Conservation (phyloP, 257 asterid species). For the Nicotiana undulata region DNA sequence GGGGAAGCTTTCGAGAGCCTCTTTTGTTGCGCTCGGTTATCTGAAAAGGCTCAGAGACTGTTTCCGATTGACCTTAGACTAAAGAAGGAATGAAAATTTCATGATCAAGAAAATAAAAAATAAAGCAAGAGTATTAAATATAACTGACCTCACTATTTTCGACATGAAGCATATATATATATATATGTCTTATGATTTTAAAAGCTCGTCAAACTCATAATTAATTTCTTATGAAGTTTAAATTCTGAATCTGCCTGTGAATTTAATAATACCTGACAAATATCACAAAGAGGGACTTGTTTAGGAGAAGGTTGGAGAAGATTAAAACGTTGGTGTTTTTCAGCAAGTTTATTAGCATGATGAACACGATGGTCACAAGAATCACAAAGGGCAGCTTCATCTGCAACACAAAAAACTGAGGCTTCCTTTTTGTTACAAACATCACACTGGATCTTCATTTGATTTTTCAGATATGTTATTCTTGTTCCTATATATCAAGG, state of each 20-base stretch:
- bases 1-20: too few species aligned
- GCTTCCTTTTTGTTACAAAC: constrained; percentile 73
- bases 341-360: constrained; percentile 92
- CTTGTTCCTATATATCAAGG: not conserved
- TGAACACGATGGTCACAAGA: constrained; percentile 94
- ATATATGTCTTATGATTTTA: too few species aligned
- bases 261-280: constrained; percentile 53
- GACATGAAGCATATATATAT: not conserved
- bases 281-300: constrained; percentile 66
- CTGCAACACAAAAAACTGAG: constrained; percentile 62
- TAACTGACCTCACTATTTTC: not conserved
- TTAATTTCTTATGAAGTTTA: not conserved
- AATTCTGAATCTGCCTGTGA: not conserved
- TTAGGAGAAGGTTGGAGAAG: constrained; percentile 58
- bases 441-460: constrained; percentile 92
- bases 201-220: too few species aligned
- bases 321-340: constrained; percentile 72
- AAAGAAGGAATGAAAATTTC: too few species aligned
- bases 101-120: not conserved
- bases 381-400: constrained; percentile 83
- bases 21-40: too few species aligned
- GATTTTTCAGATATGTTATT: not conserved
- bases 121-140: not conserved
- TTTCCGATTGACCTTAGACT: too few species aligned
- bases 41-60: too few species aligned